Conservation (phyloP, 768 basidiomycete species). For the Crucibulum laeve region DNA sequence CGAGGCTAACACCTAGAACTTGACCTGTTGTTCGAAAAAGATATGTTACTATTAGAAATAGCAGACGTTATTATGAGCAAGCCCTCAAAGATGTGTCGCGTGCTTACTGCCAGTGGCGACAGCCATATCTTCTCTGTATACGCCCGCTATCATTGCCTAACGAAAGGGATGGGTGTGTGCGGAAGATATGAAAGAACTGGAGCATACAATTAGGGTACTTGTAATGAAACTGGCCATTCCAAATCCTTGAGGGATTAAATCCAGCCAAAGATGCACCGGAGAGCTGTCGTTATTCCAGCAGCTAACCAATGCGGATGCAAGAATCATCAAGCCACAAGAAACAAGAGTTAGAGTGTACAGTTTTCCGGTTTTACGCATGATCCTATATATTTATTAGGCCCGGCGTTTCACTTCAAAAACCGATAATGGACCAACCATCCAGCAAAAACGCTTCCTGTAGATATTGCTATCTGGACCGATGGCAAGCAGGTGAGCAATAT, state of each 20-base stretch:
- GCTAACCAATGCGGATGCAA: constrained; percentile 57
- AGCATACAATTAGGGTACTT: constrained; percentile 76
- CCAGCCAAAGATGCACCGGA: constrained; percentile 65
- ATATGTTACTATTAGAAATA: constrained; percentile 67
- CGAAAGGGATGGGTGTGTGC: constrained; percentile 8
- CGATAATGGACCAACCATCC: constrained; percentile 60
- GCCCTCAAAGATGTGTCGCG: neutral
- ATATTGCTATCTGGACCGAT: constrained; percentile 61
- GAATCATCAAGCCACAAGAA: constrained; percentile 55
- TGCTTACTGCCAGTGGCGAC: constrained; percentile 82
- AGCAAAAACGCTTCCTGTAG: constrained; percentile 80
- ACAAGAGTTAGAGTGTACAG: constrained; percentile 71
- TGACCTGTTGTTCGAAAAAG: constrained; percentile 93
- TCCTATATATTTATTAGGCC: constrained; percentile 37
- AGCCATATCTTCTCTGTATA: constrained; percentile 77
- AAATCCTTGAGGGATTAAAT: constrained; percentile 77
- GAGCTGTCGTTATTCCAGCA: constrained; percentile 66
- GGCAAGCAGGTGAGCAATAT: constrained; percentile 12
- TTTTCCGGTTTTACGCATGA: constrained; percentile 84
- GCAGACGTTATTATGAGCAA: neutral
- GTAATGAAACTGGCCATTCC: constrained; percentile 85
- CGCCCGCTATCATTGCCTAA: constrained; percentile 84
- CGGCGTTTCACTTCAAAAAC: constrained; percentile 5
- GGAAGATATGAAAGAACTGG: constrained; percentile 6
- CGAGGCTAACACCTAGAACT: constrained; percentile 89